Base-by-base conservation (phyloP, 2,329 filamentous ascomycete species). In the Aspergillus sp. region DNA sequence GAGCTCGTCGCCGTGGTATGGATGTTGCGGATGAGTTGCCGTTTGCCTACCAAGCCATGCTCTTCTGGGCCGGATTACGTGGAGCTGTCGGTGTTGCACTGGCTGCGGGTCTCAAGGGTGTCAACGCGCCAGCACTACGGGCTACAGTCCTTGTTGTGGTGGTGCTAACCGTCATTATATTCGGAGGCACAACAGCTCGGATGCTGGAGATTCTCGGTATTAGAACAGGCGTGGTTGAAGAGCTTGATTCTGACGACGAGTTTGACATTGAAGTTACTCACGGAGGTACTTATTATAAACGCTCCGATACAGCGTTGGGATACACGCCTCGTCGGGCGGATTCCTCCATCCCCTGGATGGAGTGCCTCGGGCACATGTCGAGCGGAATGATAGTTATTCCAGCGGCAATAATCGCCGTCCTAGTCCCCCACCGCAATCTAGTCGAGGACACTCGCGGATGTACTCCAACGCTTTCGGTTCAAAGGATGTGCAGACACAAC, bases 121-220 rank as follows among this genome's bases (percentile, higher is more conserved):
- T 83, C 42, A 93, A 95, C 60, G 83, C 83, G 1, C 85, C 84
- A 45, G 88, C 89, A 1, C 76, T 98, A 31, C 86, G 90, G 56
- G 93, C 93, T 6, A 98, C 93, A 0, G 91, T 98, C n/a, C 75
- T 98, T 8, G 90, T 98, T 7, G 93, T 97, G 0, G 93, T 98
- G 5, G 91, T 98, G 57, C 74, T 98, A 48, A 97, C 93, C 0
- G 93, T 98, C 57, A 98, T 98, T 68, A 97, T 98, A 50, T 98
- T 98, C 58, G 93, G 93, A 43, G 93, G 93, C 41, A 98, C 93
- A 6, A 98, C 93, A 0, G 90, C 91, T 9, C 85, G 91, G 44
- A 98, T 98, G 93, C 75, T 98, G 12, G 93, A 98, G 65, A 98
- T 98, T 43, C 73, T 97, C 11, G 87, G 90, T n/a, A 98, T 98